Conservation (phyloP, 345 rosid species). For the Euphorbia peplus region DNA sequence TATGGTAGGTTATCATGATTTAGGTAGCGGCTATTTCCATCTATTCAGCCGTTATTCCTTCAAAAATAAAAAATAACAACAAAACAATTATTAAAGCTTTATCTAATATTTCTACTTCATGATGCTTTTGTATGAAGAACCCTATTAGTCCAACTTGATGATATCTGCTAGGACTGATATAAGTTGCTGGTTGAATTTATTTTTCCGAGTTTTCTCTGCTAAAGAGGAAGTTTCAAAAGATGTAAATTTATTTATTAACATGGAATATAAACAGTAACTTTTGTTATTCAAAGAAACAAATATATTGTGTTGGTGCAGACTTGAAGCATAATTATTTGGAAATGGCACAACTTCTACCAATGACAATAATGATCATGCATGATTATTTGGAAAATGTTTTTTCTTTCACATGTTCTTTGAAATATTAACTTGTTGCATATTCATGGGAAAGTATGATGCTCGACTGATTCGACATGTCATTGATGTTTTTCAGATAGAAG, state of each 20-base stretch:
- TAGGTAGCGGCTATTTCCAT: not conserved
- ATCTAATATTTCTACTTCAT: not conserved
- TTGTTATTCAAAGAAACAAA: not conserved
- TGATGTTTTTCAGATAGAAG: constrained; percentile 56
- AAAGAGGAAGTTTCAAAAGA: not conserved
- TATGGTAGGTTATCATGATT: not conserved
- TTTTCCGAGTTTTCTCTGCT: not conserved
- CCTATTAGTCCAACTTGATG: not conserved
- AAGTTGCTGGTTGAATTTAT: not conserved
- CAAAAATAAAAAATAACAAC: not conserved
- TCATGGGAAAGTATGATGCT: constrained; percentile 12
- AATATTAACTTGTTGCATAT: not conserved
- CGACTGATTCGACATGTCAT: not conserved
- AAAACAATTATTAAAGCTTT: not conserved
- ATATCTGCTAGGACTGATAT: not conserved
- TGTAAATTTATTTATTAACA: too few relatives aligned
- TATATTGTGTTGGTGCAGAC: not conserved
- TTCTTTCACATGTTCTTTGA: not conserved
- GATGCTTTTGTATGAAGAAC: not conserved
- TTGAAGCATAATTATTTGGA: not conserved
- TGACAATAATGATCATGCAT: not conserved
- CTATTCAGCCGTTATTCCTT: not conserved
- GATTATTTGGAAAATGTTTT: constrained; percentile 3
- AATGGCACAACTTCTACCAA: not conserved
- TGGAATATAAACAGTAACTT: not conserved